These are phyloP conservation scores for Globisporangium nunn DNA, from an alignment of 352 stramenopile species.

Conservation along the genomic window DNA sequence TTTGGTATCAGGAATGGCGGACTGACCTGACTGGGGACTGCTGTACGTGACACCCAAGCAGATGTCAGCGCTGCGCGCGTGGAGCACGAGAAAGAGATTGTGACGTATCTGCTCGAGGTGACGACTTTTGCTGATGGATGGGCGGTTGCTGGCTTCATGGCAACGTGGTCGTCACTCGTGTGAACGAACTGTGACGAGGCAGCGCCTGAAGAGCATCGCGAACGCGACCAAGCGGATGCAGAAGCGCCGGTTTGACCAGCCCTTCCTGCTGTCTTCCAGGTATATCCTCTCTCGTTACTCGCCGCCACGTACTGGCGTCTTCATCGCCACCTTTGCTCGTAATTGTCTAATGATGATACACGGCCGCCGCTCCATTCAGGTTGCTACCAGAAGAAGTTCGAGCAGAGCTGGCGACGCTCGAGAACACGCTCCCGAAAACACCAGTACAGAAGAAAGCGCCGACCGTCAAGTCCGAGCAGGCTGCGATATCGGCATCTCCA, in stretches of 20 bases:
- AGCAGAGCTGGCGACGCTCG: conserved; percentile 35
- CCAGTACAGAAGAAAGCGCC: conserved; percentile 14
- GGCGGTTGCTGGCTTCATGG: too few species aligned
- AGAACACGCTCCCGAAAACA: conserved; percentile 31
- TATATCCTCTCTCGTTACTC: conserved; percentile 4
- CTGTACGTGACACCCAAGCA: not conserved
- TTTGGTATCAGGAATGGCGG: too few species aligned
- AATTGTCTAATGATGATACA: too few species aligned
- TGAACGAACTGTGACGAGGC: not conserved
- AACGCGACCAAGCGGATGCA: conserved; percentile 64
- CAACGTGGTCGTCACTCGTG: too few species aligned
- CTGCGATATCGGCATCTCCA: not conserved
- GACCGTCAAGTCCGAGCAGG: conserved; percentile 1
- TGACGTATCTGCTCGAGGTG: conserved; percentile 68
- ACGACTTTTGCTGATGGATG: not conserved
- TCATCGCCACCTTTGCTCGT: not conserved
- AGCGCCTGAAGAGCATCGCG: conserved; percentile 64
- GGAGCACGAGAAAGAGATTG: conserved; percentile 65
- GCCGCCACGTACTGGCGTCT: too few species aligned
- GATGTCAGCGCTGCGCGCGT: conserved; percentile 7
- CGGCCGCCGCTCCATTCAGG: conserved; percentile 11
- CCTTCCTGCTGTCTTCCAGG: conserved; percentile 61
- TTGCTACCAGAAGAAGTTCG: conserved; percentile 60
- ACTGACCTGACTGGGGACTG: too few species aligned
- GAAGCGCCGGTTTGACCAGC: conserved; percentile 56